Evolutionary conservation across 441 rosid genomes (phyloP), one percentile per base, ranked within the genome.

Genomic region (Breynia disticha): DNA sequence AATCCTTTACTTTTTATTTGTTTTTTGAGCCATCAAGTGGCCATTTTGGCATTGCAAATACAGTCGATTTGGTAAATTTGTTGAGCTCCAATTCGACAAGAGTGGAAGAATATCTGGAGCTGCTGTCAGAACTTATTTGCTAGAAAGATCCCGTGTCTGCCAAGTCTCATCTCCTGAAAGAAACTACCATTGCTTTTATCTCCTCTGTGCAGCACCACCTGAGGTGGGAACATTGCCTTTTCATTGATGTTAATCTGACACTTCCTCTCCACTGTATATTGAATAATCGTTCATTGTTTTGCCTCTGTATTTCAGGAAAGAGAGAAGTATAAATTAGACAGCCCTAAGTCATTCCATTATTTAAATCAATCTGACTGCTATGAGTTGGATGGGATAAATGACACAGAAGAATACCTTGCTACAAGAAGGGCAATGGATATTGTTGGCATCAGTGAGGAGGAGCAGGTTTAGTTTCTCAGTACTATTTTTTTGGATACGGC

Each of bases 1-100:
- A 24, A 24, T 2, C 3, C 32, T 24, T 3, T 24, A 24, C 32
- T 24, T 7, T 24, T 24, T 2, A 24, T 24, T 24, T 24, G 32
- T 24, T 2, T 24, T 24, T 24, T 24, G 32, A 24, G 32, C 32
- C 32, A 24, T 24, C 32, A 24, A 24, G 7, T 57, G 10, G 32
- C 46, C 61, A 38, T 76, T 56, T 47, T 72, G 61, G 35, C 20
- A 56, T 74, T 54, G 60, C 49, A 67, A 72, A n/a, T 78, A 74
- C 79, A 95, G 99, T 84, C 97, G 99, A 58, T 95, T 95, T 62
- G 99, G 97, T 73, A 95, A 95, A 81, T 95, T 95, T 73, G 99
- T 95, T 43, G 98, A 95, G 86, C 73, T 95, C 63, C 97, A 95
- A 77, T 95, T 95, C 71, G 97, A 95, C 80, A 90, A 87, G 70